Percentiles rank a stretch among this genome's conserved stretches.
Evolutionary conservation across 2,329 filamentous ascomycete genomes (phyloP).

Genomic region (Ceratocystis eucalypticola): DNA sequence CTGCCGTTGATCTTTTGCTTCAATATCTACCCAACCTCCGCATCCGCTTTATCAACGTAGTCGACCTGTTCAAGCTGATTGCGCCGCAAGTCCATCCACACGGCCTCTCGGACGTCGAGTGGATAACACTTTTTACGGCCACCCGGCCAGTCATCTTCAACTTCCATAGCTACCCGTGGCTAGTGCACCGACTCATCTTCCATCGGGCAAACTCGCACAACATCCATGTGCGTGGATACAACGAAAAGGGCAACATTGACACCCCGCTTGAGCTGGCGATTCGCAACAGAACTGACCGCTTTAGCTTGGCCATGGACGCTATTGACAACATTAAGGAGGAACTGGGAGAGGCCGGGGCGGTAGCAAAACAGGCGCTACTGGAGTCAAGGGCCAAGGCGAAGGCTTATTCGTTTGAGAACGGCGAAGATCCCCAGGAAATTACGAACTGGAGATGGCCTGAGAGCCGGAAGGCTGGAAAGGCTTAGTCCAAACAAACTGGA

Average conservation of each 20-base stretch:
- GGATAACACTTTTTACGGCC: slow-evolving; percentile 55
- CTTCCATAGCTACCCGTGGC: slow-evolving; percentile 73
- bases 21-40: slow-evolving; percentile 57
- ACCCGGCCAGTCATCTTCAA: slow-evolving; percentile 67
- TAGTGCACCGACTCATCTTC: slow-evolving; percentile 65
- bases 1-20: slow-evolving; percentile 61
- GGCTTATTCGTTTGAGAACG: slow-evolving; percentile 54
- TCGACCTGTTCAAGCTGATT: slow-evolving; percentile 71
- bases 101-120: slow-evolving; percentile 53
- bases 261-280: slow-evolving; percentile 68
- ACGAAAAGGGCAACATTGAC: slow-evolving; percentile 74
- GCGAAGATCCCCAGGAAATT: slow-evolving; percentile 53
- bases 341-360: slow-evolving; percentile 49
- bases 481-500: too few species aligned
- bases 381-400: slow-evolving; percentile 50
- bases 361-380: slow-evolving; percentile 49
- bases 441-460: slow-evolving; percentile 52
- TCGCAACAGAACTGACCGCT: slow-evolving; percentile 63
- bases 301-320: slow-evolving; percentile 62
- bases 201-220: slow-evolving; percentile 55
- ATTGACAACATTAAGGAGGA: slow-evolving; percentile 49
- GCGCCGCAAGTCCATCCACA: slow-evolving; percentile 57
- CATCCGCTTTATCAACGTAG: slow-evolving; percentile 66
- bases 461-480: slow-evolving; percentile 25
- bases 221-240: slow-evolving; percentile 64